Base-by-base conservation (phyloP, 2,329 filamentous ascomycete genomes). In the Sclerotinia subarctica region DNA sequence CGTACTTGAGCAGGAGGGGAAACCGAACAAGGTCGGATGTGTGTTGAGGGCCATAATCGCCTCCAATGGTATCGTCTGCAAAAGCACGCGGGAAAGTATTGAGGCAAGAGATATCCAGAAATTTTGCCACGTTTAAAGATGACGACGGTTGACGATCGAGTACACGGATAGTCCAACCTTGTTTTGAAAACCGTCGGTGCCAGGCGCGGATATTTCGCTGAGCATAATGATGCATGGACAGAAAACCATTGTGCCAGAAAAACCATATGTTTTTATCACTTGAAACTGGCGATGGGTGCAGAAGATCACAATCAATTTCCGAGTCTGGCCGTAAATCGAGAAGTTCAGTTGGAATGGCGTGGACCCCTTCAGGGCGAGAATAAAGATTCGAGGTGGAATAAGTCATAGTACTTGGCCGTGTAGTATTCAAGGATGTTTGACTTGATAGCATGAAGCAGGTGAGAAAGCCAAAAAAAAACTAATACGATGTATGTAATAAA, bases 21-120 rank as follows among this genome's bases (percentile, higher is more conserved):
- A 79, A 86, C 0, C 85, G 82, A 4, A 88, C 83, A 1, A 88
- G 81, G 69, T 88, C 86, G 0, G 84, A 86, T 0, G 80, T 83
- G 72, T 87, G 85, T 72, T 87, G 85, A 3, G 78, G 76, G 0
- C 80, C 81, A 74, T 85, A 85, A 11, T 76, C 76, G 19, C 86
- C 85, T 4, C 77, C 78, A 8, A 88, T 78, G 0, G 79, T 80
- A 8, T 80, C 80, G n/a, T 85, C 78, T 8, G 75, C 74, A 72
- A 87, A 87, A 0, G 84, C 82, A 46, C 74, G 75, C 0, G 85
- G 85, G 67, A 87, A 85, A 0, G 76, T 76, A 0, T 68, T 62
- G 0, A 78, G 76, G 65, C 84, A 81, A 2, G 78, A 69, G 10
- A 82, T 72, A 73, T 86, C 79, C 52, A 87, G 77, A 70, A 81